These are phyloP conservation scores for Canavalia gladiata DNA, from an alignment of 306 rosid species.

Conservation along the genomic window DNA sequence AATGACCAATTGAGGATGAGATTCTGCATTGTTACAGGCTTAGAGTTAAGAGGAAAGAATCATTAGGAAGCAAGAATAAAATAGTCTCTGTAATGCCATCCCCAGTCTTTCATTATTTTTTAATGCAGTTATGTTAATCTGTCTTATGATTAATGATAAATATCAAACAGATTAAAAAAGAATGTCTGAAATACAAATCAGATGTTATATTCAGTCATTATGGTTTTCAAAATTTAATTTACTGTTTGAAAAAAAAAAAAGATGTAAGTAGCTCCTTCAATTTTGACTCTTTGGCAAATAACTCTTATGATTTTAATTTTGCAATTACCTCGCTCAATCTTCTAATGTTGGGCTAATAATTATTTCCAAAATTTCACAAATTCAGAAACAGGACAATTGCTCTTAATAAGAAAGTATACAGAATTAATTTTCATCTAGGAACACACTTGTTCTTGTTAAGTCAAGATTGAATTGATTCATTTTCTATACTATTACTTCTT, in stretches of 20 bases:
- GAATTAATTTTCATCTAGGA: neutral
- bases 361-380: conserved; percentile 14
- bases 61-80: neutral
- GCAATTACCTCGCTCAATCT: neutral
- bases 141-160: conserved; percentile 6
- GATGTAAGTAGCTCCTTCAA: neutral
- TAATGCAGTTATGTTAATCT: neutral
- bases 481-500: neutral
- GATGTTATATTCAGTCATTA: neutral
- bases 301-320: neutral
- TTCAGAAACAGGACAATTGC: neutral
- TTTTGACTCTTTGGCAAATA: neutral
- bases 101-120: neutral
- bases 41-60: neutral
- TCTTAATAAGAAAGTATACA: neutral
- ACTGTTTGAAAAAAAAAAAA: neutral
- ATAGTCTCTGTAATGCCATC: neutral
- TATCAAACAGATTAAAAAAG: neutral
- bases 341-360: neutral
- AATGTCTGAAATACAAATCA: neutral
- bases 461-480: neutral
- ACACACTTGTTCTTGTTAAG: neutral
- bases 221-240: neutral
- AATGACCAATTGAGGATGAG: neutral
- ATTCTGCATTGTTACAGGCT: neutral